Percentiles rank a stretch among this genome's conserved stretches.
These are phyloP conservation scores for Hypocrella siamensis DNA, from an alignment of 2,329 filamentous ascomycete species.

Conservation along the genomic window DNA sequence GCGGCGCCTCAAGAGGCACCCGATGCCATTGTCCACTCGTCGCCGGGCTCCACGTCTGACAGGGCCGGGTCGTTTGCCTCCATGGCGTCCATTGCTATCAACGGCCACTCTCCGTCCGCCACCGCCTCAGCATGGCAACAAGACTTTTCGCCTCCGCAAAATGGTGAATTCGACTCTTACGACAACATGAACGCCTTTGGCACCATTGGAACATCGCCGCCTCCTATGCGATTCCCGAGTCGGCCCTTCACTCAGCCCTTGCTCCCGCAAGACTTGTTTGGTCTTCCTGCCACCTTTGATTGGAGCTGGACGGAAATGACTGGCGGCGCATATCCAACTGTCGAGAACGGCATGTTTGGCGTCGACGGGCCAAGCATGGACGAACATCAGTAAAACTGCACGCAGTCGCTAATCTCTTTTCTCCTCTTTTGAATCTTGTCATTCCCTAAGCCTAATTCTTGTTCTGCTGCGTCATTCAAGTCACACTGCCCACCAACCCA, in stretches of 20 bases:
- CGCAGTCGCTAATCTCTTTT: too few species aligned
- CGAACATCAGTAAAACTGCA: neutral
- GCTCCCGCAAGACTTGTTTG: constrained; percentile 85
- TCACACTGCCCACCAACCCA: too few species aligned
- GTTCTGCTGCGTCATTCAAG: too few species aligned
- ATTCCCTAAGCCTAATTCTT: too few species aligned
- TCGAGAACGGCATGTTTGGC: constrained; percentile 44
- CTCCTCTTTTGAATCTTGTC: too few species aligned
- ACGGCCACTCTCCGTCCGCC: constrained; percentile 28
- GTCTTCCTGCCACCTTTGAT: constrained; percentile 89
- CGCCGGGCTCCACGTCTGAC: constrained; percentile 11
- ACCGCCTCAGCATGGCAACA: constrained; percentile 30
- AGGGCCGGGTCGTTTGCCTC: constrained; percentile 10
- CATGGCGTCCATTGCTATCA: constrained; percentile 9
- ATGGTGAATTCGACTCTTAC: constrained; percentile 26
- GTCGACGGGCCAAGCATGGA: constrained; percentile 3
- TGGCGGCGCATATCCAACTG: constrained; percentile 46
- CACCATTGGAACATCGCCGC: constrained; percentile 10
- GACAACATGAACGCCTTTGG: constrained; percentile 31
- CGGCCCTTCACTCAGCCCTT: constrained; percentile 63
- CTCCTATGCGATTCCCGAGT: constrained; percentile 6
- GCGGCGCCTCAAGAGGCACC: neutral
- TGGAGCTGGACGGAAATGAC: constrained; percentile 67
- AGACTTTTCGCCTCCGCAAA: constrained; percentile 23
- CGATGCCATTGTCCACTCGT: constrained; percentile 12